Evolutionary conservation across 2,329 filamentous ascomycete genomes (phyloP).

Genomic region (Fusarium armeniacum): DNA sequence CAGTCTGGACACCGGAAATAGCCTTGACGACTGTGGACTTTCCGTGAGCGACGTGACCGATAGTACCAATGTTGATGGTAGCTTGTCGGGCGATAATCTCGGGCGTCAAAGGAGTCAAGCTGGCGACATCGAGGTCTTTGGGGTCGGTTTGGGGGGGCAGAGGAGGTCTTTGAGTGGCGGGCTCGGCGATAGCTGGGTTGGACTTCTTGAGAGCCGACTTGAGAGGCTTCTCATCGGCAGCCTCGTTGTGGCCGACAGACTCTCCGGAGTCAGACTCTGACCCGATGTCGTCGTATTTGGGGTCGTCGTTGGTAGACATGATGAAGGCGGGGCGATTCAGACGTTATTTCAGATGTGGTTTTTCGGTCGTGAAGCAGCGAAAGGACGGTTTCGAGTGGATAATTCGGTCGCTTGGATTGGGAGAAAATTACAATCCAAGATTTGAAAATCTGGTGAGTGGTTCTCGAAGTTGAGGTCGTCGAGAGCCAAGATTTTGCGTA

Average conservation of each 20-base stretch:
- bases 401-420: slow-evolving; percentile 32
- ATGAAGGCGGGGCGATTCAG: slow-evolving; percentile 54
- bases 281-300: slow-evolving; percentile 79
- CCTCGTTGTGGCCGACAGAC: slow-evolving; percentile 71
- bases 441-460: slow-evolving; percentile 27
- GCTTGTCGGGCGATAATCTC: slow-evolving; percentile 98
- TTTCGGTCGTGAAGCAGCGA: slow-evolving; percentile 40
- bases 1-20: slow-evolving; percentile 98
- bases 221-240: slow-evolving; percentile 74
- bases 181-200: slow-evolving; percentile 66
- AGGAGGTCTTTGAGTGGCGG: slow-evolving; percentile 66
- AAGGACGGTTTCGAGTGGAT: slow-evolving; percentile 23
- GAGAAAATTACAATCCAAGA: slow-evolving; percentile 44
- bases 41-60: slow-evolving; percentile 98
- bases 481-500: slow-evolving; percentile 47
- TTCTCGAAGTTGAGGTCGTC: slow-evolving; percentile 42
- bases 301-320: slow-evolving; percentile 72
- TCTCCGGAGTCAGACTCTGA: slow-evolving; percentile 78
- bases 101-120: slow-evolving; percentile 86
- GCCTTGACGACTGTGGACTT: slow-evolving; percentile 99
- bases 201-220: slow-evolving; percentile 91
- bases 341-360: slow-evolving; percentile 39
- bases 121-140: slow-evolving; percentile 85
- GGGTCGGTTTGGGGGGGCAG: slow-evolving; percentile 93
- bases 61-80: slow-evolving; percentile 98